Evolutionary conservation across 306 rosid genomes (phyloP), one percentile per base, ranked within the genome.

Genomic region (Quillaja saponaria): DNA sequence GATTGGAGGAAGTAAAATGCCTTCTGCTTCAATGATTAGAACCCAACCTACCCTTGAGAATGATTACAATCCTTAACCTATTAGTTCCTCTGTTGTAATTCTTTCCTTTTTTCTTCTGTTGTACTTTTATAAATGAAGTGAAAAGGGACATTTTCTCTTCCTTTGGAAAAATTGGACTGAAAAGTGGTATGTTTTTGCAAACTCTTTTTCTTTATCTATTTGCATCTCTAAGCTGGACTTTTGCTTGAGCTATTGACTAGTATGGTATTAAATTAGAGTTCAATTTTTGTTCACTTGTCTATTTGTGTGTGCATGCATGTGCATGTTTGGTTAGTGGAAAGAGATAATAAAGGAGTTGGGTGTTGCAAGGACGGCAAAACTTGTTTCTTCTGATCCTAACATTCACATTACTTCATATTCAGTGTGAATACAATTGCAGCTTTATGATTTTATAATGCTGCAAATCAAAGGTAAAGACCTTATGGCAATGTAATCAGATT

Each of bases 1-100:
- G 89, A 72, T 92, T 65, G 96, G 99, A 45, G 77, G 61, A 10
- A 86, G 89, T 67, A 92, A 73, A 81, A 75, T 92, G 83, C 99
- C 99, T 56, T 70, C 70, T 16, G 99, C 95, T 16, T 47, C 95
- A 20, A 74, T 68, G 82, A 34, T 79, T 55, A 86, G 99, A 85
- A 92, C 99, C 2, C 89, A 76, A 60, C 96, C 96, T 3, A 16
- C 48, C 18, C 86, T 89, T 80, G 99, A 87, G 65, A 57, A 80
- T 37, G 83, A 64, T 37, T 34, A 66, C 63, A 34, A n/a, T 67
- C 75, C 60, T 63, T 75, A 68, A 67, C 18, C 37, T 31, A 4
- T 31, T 61, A 59, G 10, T 52, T 39, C 2, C 33, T 14, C 37
- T 34, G 61, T 25, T 62, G 11, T 12, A 66, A 14, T 73, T 41